Conservation (phyloP, 441 rosid species). For the Melianthus villosus region DNA sequence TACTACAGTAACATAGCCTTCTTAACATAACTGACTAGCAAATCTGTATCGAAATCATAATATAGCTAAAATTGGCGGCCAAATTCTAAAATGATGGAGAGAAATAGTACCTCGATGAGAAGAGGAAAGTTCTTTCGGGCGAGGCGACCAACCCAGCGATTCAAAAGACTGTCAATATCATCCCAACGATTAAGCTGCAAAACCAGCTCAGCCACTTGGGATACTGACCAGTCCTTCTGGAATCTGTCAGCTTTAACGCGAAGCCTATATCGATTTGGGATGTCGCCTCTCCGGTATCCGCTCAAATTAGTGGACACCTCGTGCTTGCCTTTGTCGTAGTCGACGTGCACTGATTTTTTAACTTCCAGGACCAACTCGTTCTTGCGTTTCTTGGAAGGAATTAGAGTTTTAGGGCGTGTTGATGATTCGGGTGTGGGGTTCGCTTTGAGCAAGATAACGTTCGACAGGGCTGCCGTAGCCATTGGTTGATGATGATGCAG, state of each 20-base stretch:
- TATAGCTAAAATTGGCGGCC: not conserved
- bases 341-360: conserved; percentile 40
- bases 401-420: too few relatives aligned
- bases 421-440: too few relatives aligned
- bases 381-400: conserved; percentile 22
- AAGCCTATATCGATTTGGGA: conserved; percentile 40
- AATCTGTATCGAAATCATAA: too few relatives aligned
- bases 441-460: too few relatives aligned
- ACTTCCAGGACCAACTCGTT: conserved; percentile 26
- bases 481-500: too few relatives aligned
- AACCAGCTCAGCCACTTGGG: conserved; percentile 41
- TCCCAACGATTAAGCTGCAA: conserved; percentile 38
- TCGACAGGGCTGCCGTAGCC: too few relatives aligned
- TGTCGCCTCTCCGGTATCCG: conserved; percentile 48
- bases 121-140: conserved; percentile 57
- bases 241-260: conserved; percentile 46
- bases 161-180: conserved; percentile 39
- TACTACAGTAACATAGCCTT: too few relatives aligned
- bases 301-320: conserved; percentile 34
- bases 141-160: conserved; percentile 69
- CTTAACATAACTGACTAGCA: too few relatives aligned
- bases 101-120: conserved; percentile 39
- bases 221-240: conserved; percentile 68
- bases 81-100: not conserved
- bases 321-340: conserved; percentile 63